These are phyloP conservation scores for Phalaenopsis equestris DNA, from an alignment of 106 monocot genomes.

Conservation along the genomic window DNA sequence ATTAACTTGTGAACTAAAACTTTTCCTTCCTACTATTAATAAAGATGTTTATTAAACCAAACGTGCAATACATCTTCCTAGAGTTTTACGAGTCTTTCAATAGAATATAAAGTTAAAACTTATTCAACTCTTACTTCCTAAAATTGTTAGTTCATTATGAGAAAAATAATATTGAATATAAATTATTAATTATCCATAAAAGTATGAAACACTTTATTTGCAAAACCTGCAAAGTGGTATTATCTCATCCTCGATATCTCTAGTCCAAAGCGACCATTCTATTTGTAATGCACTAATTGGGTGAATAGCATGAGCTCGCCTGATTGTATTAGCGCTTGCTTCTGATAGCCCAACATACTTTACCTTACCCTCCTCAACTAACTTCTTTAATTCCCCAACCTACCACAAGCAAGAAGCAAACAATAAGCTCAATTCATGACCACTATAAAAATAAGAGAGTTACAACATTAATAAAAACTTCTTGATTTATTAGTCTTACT, in stretches of 20 bases:
- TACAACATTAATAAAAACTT: background rate
- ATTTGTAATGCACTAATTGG: slow-evolving; percentile 60
- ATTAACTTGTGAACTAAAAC: too few relatives aligned
- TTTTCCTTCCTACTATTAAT: too few relatives aligned
- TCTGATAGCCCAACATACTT: slow-evolving; percentile 63
- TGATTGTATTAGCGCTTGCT: slow-evolving; percentile 56
- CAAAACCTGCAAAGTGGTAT: slow-evolving; percentile 49
- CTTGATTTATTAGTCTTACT: slow-evolving; percentile 15
- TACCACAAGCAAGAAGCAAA: background rate
- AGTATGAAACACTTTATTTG: background rate
- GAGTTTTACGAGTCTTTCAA: too few relatives aligned
- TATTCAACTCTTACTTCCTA: too few relatives aligned
- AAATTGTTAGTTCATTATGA: too few relatives aligned
- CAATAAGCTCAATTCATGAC: background rate
- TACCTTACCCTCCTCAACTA: slow-evolving; percentile 56
- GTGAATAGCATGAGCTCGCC: slow-evolving; percentile 61
- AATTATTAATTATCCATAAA: too few relatives aligned
- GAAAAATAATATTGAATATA: too few relatives aligned
- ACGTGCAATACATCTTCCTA: too few relatives aligned
- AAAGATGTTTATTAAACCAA: too few relatives aligned
- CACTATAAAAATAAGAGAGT: too few relatives aligned
- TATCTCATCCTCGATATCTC: slow-evolving; percentile 48
- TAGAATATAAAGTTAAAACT: too few relatives aligned
- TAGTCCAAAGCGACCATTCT: slow-evolving; percentile 74
- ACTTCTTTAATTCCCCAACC: slow-evolving; percentile 20